Base-by-base conservation (phyloP, 805 yeast species). In the Pichia thaimueangensis region DNA sequence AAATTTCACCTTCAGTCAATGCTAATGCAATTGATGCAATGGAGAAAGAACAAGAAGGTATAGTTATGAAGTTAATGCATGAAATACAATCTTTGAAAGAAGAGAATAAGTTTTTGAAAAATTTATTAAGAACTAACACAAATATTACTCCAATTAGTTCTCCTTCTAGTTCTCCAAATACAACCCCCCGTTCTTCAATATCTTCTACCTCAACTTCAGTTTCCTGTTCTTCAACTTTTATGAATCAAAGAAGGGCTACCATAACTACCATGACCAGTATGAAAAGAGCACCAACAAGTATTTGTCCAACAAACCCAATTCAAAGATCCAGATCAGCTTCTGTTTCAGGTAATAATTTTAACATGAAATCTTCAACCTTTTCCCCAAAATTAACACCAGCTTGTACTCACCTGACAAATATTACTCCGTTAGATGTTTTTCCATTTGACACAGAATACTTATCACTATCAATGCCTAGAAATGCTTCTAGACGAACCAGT, bases 21-120 rank as follows among this genome's bases (percentile, higher is more conserved):
- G 32, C 22, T 23, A 73, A 75, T 47, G 65, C 75, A 16, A 70
- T 78, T 30, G 80, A 78, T 54, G 56, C 69, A 28, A 75, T 82
- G 79, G 89, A 82, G 52, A 68, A 78, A 40, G 87, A 82, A 59
- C 88, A 82, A 57, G 89, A 82, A 54, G 86, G 84, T 3, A 78
- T 81, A 20, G 88, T 82, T 16, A 63, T 81, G 54, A 74, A 71
- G 56, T 63, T 82, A 32, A 80, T 80, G 76, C 71, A 73, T 41
- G 86, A 82, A 55, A 80, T 82, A 28, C 67, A 66, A 21, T 45
- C 50, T 6, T 58, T 82, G 47, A 74, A 71, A 49, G 76, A 74
- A 15, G 86, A 80, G 50, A 76, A 74, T 50, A 65, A 65, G 31
- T 47, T 53, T 9, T 59, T 75, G 36, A 65, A 59, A 51, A 58